phyloP scores from a whole-genome alignment of 768 basidiomycete genomes.

The Tricholoma saponaceum region DNA sequence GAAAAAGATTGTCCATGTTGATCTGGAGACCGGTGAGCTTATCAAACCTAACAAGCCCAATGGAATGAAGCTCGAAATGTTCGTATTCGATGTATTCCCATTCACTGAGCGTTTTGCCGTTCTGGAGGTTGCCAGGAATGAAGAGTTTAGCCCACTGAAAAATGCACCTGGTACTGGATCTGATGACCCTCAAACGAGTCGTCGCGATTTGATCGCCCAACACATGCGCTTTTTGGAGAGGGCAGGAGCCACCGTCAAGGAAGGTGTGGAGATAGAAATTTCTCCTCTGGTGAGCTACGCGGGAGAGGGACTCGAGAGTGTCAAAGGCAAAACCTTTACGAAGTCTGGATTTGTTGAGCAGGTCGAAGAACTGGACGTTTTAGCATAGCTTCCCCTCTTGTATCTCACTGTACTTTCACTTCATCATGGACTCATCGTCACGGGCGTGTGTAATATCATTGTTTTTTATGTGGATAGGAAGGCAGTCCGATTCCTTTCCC shows the following conservation, averaged over 20 bases:
- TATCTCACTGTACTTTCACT: constrained; percentile 2
- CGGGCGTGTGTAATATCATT: background rate
- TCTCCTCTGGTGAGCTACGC: constrained; percentile 86
- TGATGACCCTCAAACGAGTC: constrained; percentile 88
- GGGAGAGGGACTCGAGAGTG: constrained; percentile 82
- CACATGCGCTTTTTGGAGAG: constrained; percentile 78
- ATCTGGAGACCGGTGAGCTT: constrained; percentile 58
- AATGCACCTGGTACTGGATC: constrained; percentile 91
- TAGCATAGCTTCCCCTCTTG: constrained; percentile 24
- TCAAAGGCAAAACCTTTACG: constrained; percentile 74
- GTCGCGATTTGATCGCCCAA: constrained; percentile 84
- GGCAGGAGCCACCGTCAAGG: constrained; percentile 70
- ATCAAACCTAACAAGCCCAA: constrained; percentile 90
- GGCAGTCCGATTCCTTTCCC: background rate
- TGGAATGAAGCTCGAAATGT: constrained; percentile 98
- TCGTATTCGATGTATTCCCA: constrained; percentile 99
- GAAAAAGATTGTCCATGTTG: constrained; percentile 91
- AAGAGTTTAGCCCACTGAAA: constrained; percentile 97
- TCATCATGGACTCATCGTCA: constrained; percentile 11
- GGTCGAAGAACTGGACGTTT: constrained; percentile 67
- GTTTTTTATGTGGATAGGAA: background rate
- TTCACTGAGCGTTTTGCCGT: constrained; percentile 81
- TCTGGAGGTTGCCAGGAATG: constrained; percentile 79
- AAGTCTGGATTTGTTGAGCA: constrained; percentile 67
- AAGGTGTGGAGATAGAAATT: constrained; percentile 84